Base-by-base conservation (phyloP, 768 basidiomycete species). In the Trametes cingulata region DNA sequence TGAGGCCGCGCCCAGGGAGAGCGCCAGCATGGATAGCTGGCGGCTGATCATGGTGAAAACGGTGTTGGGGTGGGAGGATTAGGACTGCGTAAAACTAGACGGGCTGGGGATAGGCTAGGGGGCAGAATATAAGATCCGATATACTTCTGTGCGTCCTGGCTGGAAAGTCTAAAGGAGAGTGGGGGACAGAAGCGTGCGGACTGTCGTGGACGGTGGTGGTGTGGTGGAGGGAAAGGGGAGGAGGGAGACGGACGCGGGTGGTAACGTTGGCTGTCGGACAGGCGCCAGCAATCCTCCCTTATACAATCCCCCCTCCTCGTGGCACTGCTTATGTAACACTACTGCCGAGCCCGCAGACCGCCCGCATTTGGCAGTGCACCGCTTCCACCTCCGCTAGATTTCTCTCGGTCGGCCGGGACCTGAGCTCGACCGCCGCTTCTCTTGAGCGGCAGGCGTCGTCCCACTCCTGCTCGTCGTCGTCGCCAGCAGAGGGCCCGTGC, bases 1-100 rank as follows among this genome's bases (percentile, higher is more conserved):
- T 40, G 73, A 56, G 45, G 66, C 60, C 71, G 65, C 68, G 37
- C 77, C 78, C 25, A 86, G 75, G 65, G 75, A 78, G 63, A 85
- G 65, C 56, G 74, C 77, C 61, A 82, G 72, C 71, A 81, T 67
- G 20, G 77, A 73, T 29, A 75, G 69, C 65, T 66, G 67, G 63
- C 63, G 46, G 42, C 33, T 43, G 52, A 47, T 27, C 58, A 65
- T 62, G 50, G 43, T 56, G 60, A 46, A 54, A 41, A 27, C 40
- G 60, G 52, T 51, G 58, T 35, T 58, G 35, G 8, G 50, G 25
- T 19, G 47, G 50, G 41, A 17, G 24, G 53, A 63, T 62, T 62
- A 62, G 42, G 20, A 48, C 29, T 4, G 29, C 29, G 29, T 33
- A 20, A 42, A 20, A 42, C n/a, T 42, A 42, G 41, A 42, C n/a